Evolutionary conservation across 2,329 filamentous ascomycete genomes (phyloP).

Genomic region (Arthroderma sp.): DNA sequence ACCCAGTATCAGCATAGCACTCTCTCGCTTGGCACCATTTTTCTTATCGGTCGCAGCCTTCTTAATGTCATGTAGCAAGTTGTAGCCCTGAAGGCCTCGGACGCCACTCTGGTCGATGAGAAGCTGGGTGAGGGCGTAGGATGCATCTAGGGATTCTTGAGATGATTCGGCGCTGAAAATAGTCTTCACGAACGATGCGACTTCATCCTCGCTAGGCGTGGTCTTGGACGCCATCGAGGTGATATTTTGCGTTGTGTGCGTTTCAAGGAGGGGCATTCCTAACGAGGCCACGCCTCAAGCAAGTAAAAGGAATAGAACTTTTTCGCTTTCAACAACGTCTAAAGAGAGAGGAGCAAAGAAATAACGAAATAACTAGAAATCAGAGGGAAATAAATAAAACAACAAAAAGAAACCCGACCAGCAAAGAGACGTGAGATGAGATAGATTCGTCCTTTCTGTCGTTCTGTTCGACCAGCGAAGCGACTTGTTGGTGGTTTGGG

Average conservation of each 20-base stretch:
- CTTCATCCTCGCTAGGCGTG: constrained; percentile 42
- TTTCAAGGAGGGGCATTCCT: constrained; percentile 27
- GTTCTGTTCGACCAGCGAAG: too few species aligned
- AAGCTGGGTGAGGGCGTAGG: constrained; percentile 51
- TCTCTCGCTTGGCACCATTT: constrained; percentile 69
- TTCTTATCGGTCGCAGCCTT: constrained; percentile 91
- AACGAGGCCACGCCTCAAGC: too few species aligned
- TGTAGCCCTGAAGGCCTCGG: constrained; percentile 48
- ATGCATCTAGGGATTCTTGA: constrained; percentile 52
- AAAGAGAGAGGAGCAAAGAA: too few species aligned
- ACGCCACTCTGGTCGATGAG: constrained; percentile 53
- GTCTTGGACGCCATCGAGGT: constrained; percentile 10
- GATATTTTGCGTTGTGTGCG: constrained; percentile 2
- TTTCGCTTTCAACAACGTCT: too few species aligned
- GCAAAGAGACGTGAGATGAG: too few species aligned
- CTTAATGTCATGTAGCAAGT: constrained; percentile 49
- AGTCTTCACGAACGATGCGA: constrained; percentile 50
- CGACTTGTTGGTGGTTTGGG: too few species aligned
- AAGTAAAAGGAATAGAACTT: too few species aligned
- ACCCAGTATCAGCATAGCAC: constrained; percentile 86
- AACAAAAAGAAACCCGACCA: too few species aligned
- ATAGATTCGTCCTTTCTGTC: too few species aligned
- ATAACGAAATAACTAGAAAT: too few species aligned
- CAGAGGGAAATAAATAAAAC: too few species aligned
- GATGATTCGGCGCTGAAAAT: constrained; percentile 59